These are phyloP conservation scores for Yueomyces sinensis DNA, from an alignment of 805 yeast genomes.

Conservation along the genomic window DNA sequence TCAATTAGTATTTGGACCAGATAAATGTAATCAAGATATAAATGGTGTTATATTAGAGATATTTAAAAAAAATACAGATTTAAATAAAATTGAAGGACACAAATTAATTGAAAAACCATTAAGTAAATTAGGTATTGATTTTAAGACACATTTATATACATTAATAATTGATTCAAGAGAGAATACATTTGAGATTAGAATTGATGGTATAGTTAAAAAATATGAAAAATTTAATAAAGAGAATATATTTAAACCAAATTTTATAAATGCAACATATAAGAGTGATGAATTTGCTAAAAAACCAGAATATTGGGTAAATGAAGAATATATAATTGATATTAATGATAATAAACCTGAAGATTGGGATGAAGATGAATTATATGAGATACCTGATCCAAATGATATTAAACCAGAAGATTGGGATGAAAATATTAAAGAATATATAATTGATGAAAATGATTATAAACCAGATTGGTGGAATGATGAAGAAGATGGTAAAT, in stretches of 20 bases:
- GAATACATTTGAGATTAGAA: slow-evolving; percentile 56
- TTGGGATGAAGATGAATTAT: slow-evolving; percentile 68
- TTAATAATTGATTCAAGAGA: slow-evolving; percentile 45
- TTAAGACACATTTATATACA: slow-evolving; percentile 60
- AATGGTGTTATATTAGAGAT: slow-evolving; percentile 72
- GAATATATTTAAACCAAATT: slow-evolving; percentile 46
- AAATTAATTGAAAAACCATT: slow-evolving; percentile 51
- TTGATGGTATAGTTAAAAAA: slow-evolving; percentile 61
- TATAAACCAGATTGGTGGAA: slow-evolving; percentile 74
- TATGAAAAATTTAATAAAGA: slow-evolving; percentile 55
- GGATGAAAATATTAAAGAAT: slow-evolving; percentile 51
- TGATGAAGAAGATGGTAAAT: slow-evolving; percentile 79
- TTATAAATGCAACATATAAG: slow-evolving; percentile 51
- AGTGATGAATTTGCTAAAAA: slow-evolving; percentile 43
- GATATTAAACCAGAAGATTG: slow-evolving; percentile 65
- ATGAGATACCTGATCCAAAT: slow-evolving; percentile 47
- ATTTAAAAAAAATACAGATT: slow-evolving; percentile 39
- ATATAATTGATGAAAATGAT: slow-evolving; percentile 55
- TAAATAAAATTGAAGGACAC: slow-evolving; percentile 54
- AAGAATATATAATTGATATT: slow-evolving; percentile 55
- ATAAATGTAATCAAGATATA: slow-evolving; percentile 60
- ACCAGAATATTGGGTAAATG: slow-evolving; percentile 79
- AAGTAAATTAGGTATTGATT: slow-evolving; percentile 39
- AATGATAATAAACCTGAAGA: slow-evolving; percentile 63
- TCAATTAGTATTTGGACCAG: slow-evolving; percentile 76